Evolutionary conservation across 768 basidiomycete species (phyloP), one percentile per base, ranked within the genome.

Genomic region (Hydnomerulius pinastri): DNA sequence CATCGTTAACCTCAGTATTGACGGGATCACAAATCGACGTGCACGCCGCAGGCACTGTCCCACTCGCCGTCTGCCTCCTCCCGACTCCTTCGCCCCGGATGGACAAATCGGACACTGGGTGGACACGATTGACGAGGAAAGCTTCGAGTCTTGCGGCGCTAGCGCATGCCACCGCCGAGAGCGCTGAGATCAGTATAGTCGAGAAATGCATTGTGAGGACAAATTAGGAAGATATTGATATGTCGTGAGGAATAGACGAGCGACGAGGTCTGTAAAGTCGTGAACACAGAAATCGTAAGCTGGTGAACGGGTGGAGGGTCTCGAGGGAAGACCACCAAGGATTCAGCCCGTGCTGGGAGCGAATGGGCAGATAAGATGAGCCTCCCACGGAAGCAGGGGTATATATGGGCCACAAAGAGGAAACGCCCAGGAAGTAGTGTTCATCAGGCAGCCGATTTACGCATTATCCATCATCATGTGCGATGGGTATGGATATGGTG

Each of bases 31-130:
- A 68, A 10, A 27, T 33, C 17, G 65, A 48, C 18, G 59, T 38
- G 23, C 68, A 68, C 9, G 61, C 47, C 0, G 66, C 38, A n/a
- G 68, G 68, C 0, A 59, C 44, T 1, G 54, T 38, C 6, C 39
- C 46, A 40, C 56, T 46, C 27, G 3, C 43, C 24, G 68, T 9
- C 30, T 68, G 68, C 1, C 68, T 56, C 33, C 38, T 51, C 9
- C n/a, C 23, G 8, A 48, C 15, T 0, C 6, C 18, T 6, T n/a
- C n/a, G n/a, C n/a, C 51, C 13, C n/a, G 38, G 27, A 52, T 6
- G 11, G 53, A 40, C 13, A 23, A 38, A 20, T 28, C 30, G 7
- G 51, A 50, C 39, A 55, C 4, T 20, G 33, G 15, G 8, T 25
- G 39, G 5, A 50, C 17, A 21, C 42, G 43, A 38, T 37, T 24